These are phyloP conservation scores for Babesia microti DNA, from an alignment of 169 alveolate genomes.

Conservation along the genomic window DNA sequence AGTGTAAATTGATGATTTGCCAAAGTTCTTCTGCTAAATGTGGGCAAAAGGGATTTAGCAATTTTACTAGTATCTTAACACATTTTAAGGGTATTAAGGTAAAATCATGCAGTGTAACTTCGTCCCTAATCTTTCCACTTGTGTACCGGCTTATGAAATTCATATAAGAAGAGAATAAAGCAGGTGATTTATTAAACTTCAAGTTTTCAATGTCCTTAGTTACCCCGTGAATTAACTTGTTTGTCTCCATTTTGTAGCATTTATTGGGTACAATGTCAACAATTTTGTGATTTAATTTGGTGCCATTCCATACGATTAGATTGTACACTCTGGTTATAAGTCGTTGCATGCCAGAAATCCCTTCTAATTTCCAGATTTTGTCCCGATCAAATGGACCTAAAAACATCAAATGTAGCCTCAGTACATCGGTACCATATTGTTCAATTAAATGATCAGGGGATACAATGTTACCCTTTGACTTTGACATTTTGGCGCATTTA, in stretches of 20 bases:
- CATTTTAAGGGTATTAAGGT: conserved; percentile 21
- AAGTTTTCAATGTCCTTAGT: conserved; percentile 45
- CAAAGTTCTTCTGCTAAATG: conserved; percentile 66
- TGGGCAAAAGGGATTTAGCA: conserved; percentile 69
- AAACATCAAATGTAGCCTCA: conserved; percentile 69
- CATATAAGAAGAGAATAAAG: conserved; percentile 57
- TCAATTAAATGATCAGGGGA: conserved; percentile 56
- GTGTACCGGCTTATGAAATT: conserved; percentile 19
- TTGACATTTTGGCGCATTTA: conserved; percentile 72
- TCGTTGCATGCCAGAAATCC: conserved; percentile 47
- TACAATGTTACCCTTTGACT: conserved; percentile 70
- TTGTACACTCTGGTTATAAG: conserved; percentile 30
- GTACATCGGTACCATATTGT: conserved; percentile 70
- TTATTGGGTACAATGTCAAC: conserved; percentile 22
- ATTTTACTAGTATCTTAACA: conserved; percentile 28
- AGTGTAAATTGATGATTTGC: conserved; percentile 29
- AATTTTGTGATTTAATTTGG: conserved; percentile 3
- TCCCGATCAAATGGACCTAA: conserved; percentile 72
- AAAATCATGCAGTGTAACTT: conserved; percentile 32
- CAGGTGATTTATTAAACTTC: conserved; percentile 58
- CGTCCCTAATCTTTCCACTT: too few species aligned
- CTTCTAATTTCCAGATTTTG: conserved; percentile 56
- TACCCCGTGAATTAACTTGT: conserved; percentile 26
- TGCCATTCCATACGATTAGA: conserved; percentile 20
- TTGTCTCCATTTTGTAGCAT: conserved; percentile 4